Percentiles rank a stretch among this genome's conserved stretches.
Evolutionary conservation across 768 basidiomycete species (phyloP).

Genomic region (Hydnomerulius pinastri): DNA sequence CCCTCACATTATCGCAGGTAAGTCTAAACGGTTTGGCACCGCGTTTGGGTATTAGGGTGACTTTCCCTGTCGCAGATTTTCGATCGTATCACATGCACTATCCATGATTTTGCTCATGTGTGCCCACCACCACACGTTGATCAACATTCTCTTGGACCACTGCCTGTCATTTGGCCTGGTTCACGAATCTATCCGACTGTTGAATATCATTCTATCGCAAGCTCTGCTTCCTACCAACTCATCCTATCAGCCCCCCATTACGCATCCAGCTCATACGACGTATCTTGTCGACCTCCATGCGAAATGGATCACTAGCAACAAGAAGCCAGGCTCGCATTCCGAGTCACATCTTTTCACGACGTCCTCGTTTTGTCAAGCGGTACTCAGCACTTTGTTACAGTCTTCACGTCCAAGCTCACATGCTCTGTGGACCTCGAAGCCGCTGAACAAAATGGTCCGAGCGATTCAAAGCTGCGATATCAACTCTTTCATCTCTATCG

Average conservation of each 20-base stretch:
- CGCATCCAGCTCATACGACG: conserved; percentile 46
- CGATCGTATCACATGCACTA: conserved; percentile 55
- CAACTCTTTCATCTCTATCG: conserved; percentile 33
- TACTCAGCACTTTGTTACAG: conserved; percentile 14
- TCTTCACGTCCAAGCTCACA: conserved; percentile 34
- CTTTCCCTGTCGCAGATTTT: conserved; percentile 36
- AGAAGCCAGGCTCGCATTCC: not conserved
- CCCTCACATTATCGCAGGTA: conserved; percentile 56
- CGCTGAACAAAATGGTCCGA: conserved; percentile 38
- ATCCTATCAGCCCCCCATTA: conserved; percentile 32
- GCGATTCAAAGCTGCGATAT: conserved; percentile 33
- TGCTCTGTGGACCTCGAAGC: conserved; percentile 46
- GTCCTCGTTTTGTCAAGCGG: conserved; percentile 26
- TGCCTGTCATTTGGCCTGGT: conserved; percentile 44
- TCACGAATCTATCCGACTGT: conserved; percentile 44
- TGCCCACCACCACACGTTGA: conserved; percentile 48
- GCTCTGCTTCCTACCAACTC: conserved; percentile 34
- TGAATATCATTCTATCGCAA: conserved; percentile 42
- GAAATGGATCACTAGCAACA: conserved; percentile 36
- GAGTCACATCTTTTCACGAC: conserved; percentile 24
- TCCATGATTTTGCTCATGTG: conserved; percentile 47
- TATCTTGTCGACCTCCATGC: conserved; percentile 48
- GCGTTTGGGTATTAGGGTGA: conserved; percentile 6
- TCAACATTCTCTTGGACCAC: conserved; percentile 52
- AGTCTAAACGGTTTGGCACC: conserved; percentile 10